Percentiles rank a stretch among this genome's conserved stretches.
phyloP scores from a whole-genome alignment of 306 rosid genomes.

The Sphenostylis stenocarpa region DNA sequence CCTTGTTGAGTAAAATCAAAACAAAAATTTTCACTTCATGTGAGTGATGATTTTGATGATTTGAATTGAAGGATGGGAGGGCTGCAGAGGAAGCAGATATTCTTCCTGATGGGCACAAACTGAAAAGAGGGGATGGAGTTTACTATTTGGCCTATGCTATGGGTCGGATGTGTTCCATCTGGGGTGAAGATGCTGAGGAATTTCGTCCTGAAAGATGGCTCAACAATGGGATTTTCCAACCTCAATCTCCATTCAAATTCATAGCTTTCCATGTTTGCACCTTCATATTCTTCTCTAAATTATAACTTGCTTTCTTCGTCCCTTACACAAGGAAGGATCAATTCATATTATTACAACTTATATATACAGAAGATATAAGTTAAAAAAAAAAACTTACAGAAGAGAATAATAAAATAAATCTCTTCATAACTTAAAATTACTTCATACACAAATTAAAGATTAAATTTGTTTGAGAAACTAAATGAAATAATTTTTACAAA shows the following conservation, averaged over 20 bases:
- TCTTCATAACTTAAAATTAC: too few species aligned
- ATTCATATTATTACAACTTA: too few species aligned
- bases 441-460: too few species aligned
- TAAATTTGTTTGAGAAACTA: too few species aligned
- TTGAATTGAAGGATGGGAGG: slow-evolving; percentile 60
- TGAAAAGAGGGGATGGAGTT: slow-evolving; percentile 66
- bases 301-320: background rate
- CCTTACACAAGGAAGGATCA: background rate
- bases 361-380: too few species aligned
- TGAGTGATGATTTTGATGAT: background rate
- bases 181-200: slow-evolving; percentile 73
- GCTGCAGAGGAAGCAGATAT: slow-evolving; percentile 47
- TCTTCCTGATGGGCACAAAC: slow-evolving; percentile 73
- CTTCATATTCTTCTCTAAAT: background rate
- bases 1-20: too few species aligned
- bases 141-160: slow-evolving; percentile 63
- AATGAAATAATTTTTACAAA: too few species aligned
- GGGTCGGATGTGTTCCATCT: slow-evolving; percentile 75
- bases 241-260: slow-evolving; percentile 78
- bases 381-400: too few species aligned
- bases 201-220: slow-evolving; percentile 83
- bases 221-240: slow-evolving; percentile 51
- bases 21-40: too few species aligned
- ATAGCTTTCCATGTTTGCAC: slow-evolving; percentile 72
- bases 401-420: too few species aligned